Percentiles rank a stretch among this genome's conserved stretches.
Conservation (phyloP, 1,139 yeast genomes). For the Hansenula sp. region DNA sequence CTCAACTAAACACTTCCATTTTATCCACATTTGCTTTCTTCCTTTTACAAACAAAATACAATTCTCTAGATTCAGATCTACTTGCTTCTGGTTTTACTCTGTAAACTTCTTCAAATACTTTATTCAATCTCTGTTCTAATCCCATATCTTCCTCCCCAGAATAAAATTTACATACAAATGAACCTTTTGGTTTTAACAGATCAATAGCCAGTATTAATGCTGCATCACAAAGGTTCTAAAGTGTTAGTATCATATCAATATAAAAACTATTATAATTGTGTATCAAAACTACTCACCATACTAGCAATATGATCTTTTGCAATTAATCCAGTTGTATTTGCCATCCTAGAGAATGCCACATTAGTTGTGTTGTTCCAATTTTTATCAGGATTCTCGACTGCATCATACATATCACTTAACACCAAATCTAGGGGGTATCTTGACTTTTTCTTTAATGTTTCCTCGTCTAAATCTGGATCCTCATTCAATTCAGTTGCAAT, state of each 20-base stretch:
- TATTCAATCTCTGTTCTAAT: conserved; percentile 51
- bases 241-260: too few relatives aligned
- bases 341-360: conserved; percentile 73
- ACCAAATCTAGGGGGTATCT: conserved; percentile 57
- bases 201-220: conserved; percentile 74
- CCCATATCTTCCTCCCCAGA: conserved; percentile 64
- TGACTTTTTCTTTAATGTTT: conserved; percentile 2
- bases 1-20: conserved; percentile 37
- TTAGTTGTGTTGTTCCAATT: conserved; percentile 72
- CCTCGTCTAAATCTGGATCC: conserved; percentile 2
- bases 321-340: conserved; percentile 62
- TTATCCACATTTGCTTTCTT: conserved; percentile 46
- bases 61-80: conserved; percentile 58
- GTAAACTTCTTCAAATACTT: conserved; percentile 54
- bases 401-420: conserved; percentile 84
- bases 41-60: conserved; percentile 62
- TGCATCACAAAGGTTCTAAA: conserved; percentile 85
- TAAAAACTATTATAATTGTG: too few relatives aligned
- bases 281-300: conserved; percentile 44
- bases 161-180: conserved; percentile 67
- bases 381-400: conserved; percentile 60
- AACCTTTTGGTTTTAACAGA: conserved; percentile 63
- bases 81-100: conserved; percentile 60
- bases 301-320: conserved; percentile 59
- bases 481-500: conserved; percentile 17